Percentiles rank a stretch among this genome's conserved stretches.
Conservation (phyloP, 495 filamentous ascomycete species). For the Xylaria castorea region DNA sequence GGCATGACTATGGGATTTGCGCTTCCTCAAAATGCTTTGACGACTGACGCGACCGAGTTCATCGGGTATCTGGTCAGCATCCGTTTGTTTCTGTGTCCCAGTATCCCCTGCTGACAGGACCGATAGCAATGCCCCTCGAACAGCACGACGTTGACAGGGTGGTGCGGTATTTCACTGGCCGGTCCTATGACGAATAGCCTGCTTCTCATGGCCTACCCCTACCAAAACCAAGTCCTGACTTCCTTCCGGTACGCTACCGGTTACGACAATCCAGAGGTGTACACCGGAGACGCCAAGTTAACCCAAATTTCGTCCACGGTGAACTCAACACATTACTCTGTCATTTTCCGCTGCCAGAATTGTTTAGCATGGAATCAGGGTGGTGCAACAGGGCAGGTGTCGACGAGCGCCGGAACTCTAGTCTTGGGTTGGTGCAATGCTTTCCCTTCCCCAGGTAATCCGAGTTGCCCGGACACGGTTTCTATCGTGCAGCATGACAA, state of each 20-base stretch:
- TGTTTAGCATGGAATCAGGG: conserved; percentile 65
- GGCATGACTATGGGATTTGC: conserved; percentile 58
- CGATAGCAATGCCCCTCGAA: conserved; percentile 31
- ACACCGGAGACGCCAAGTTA: conserved; percentile 63
- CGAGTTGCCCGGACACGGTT: conserved; percentile 42
- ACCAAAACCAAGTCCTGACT: conserved; percentile 57
- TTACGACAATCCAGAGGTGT: conserved; percentile 63
- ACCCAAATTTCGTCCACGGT: conserved; percentile 64
- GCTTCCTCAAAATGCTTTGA: conserved; percentile 50
- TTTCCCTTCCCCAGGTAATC: conserved; percentile 40
- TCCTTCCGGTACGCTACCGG: conserved; percentile 63
- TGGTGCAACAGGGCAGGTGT: conserved; percentile 48
- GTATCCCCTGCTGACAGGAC: conserved; percentile 29
- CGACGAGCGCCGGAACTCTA: conserved; percentile 44
- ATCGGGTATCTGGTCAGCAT: conserved; percentile 52
- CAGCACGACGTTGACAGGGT: conserved; percentile 49
- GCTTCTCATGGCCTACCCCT: conserved; percentile 64
- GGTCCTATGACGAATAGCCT: conserved; percentile 66
- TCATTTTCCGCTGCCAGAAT: conserved; percentile 68
- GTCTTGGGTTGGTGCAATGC: conserved; percentile 58
- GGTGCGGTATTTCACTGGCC: conserved; percentile 63
- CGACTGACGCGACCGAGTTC: conserved; percentile 53
- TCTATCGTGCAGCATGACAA: conserved; percentile 52
- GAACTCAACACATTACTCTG: conserved; percentile 59
- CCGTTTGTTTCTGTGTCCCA: not conserved